phyloP scores from a whole-genome alignment of 768 basidiomycete species.

The Exsudoporus frostii region DNA sequence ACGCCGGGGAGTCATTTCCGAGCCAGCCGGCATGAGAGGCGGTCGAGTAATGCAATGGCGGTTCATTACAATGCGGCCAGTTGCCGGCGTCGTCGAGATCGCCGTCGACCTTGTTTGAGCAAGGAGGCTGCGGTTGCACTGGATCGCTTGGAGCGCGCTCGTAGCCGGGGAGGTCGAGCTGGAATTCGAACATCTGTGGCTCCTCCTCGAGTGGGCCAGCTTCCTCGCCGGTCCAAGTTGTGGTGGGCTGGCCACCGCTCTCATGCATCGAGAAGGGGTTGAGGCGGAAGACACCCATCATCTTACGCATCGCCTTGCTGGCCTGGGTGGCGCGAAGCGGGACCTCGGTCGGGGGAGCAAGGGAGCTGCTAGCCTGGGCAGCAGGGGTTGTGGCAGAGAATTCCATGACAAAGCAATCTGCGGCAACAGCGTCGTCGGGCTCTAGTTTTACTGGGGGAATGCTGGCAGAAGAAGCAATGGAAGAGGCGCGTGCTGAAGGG shows the following conservation, averaged over 20 bases:
- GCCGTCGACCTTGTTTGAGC: conserved; percentile 9
- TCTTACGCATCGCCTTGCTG: conserved; percentile 60
- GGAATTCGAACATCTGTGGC: conserved; percentile 65
- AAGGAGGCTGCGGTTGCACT: conserved; percentile 10
- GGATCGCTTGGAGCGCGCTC: conserved; percentile 22
- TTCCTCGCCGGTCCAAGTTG: conserved; percentile 47
- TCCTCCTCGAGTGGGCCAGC: conserved; percentile 59
- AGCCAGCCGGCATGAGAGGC: conserved; percentile 28
- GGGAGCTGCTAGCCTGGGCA: conserved; percentile 35
- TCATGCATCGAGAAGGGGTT: conserved; percentile 73
- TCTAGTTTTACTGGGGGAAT: conserved; percentile 31
- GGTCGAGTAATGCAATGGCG: conserved; percentile 17
- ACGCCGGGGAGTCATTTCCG: conserved; percentile 26
- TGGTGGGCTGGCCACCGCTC: conserved; percentile 39
- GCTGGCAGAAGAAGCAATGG: conserved; percentile 30
- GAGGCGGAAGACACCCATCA: conserved; percentile 78
- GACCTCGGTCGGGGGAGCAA: conserved; percentile 60
- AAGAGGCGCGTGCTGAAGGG: conserved; percentile 35
- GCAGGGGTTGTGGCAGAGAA: conserved; percentile 28
- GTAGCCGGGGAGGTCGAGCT: conserved; percentile 41
- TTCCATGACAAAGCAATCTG: conserved; percentile 36
- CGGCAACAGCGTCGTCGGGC: conserved; percentile 24
- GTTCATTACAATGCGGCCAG: conserved; percentile 27
- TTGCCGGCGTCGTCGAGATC: conserved; percentile 16
- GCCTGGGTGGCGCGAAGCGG: conserved; percentile 77